Conservation (phyloP, 306 rosid species). For the Pyrus betulifolia region DNA sequence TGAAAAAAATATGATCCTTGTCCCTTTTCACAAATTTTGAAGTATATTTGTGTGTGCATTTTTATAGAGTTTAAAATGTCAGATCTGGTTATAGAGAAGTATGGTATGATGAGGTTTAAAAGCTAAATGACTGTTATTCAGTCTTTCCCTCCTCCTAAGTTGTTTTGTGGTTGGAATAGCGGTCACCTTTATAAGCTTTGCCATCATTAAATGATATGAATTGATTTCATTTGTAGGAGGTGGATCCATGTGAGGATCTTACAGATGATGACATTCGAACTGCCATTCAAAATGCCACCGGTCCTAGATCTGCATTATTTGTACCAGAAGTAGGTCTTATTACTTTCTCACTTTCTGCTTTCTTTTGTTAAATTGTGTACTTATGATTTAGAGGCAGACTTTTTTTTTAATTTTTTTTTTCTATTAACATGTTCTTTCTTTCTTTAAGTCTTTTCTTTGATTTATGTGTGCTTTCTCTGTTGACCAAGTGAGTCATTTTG, state of each 20-base stretch:
- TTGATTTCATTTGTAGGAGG: slow-evolving; percentile 59
- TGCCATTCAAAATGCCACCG: slow-evolving; percentile 97
- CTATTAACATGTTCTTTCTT: neutral
- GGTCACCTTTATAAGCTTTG: neutral
- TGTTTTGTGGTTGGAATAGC: neutral
- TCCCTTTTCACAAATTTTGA: neutral
- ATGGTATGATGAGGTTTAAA: neutral
- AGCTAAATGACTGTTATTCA: neutral
- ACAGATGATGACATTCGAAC: slow-evolving; percentile 98
- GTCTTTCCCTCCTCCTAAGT: neutral
- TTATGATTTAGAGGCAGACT: neutral
- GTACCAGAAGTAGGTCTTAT: slow-evolving; percentile 80
- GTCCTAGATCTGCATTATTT: slow-evolving; percentile 88
- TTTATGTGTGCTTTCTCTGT: neutral
- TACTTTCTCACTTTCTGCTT: neutral
- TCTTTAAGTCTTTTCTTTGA: neutral
- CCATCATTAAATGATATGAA: slow-evolving; percentile 9
- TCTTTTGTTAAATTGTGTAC: neutral
- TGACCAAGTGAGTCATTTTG: neutral
- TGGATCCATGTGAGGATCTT: slow-evolving; percentile 98
- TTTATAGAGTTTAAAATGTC: neutral
- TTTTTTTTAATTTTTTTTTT: too few relatives aligned
- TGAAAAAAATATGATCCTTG: neutral
- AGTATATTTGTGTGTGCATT: neutral
- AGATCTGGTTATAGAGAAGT: neutral